Percentiles rank a stretch among this genome's conserved stretches.
These are phyloP conservation scores for Paraconiothyrium brasiliense DNA, from an alignment of 2,329 filamentous ascomycete species.

Conservation along the genomic window DNA sequence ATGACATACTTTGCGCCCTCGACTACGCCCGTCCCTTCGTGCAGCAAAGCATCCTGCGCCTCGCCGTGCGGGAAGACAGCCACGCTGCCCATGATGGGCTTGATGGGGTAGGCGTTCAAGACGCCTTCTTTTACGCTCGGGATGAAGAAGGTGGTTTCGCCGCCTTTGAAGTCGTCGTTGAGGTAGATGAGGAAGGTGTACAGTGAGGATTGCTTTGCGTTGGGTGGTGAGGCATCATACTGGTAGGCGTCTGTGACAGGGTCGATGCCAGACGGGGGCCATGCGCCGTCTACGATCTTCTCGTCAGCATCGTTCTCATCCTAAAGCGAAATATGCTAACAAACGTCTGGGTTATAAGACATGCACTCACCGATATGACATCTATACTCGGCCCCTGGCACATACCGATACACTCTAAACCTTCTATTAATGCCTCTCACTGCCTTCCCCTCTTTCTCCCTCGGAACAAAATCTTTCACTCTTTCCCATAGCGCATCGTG, in stretches of 20 bases:
- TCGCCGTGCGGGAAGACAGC: conserved; percentile 77
- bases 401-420: conserved; percentile 77
- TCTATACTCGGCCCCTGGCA: conserved; percentile 76
- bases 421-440: conserved; percentile 73
- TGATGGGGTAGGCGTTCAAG: conserved; percentile 74
- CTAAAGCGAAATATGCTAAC: too few species aligned
- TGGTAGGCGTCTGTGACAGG: conserved; percentile 66
- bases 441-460: conserved; percentile 62
- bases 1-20: conserved; percentile 75
- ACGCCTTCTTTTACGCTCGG: conserved; percentile 70
- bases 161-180: conserved; percentile 76
- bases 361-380: conserved; percentile 65
- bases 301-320: not conserved
- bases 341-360: not conserved
- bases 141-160: conserved; percentile 76
- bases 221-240: conserved; percentile 71
- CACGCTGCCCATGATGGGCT: conserved; percentile 73
- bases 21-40: conserved; percentile 76
- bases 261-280: conserved; percentile 74
- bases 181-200: conserved; percentile 76
- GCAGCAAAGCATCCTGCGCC: conserved; percentile 69
- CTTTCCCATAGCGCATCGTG: conserved; percentile 71
- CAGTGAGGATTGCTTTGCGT: conserved; percentile 70
- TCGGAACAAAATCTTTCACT: conserved; percentile 67
- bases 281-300: conserved; percentile 65